Base-by-base conservation (phyloP, 176 grass and related monocot genomes). In the Miscanthus lutarioriparius region DNA sequence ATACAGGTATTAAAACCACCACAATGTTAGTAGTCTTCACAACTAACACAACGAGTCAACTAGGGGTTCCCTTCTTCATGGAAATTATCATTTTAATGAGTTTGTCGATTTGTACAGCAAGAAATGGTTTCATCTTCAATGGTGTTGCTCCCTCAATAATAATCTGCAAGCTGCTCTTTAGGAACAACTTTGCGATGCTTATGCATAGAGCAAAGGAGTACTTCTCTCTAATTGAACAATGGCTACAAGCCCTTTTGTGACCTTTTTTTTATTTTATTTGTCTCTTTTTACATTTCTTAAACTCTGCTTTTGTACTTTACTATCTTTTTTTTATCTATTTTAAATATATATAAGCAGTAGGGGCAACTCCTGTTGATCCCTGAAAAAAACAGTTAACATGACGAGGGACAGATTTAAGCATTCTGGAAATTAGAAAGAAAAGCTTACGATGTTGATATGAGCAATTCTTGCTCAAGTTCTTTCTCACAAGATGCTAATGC, bases 361-460 rank as follows among this genome's bases (percentile, higher is more conserved):
- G 20, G 20, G 53, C 2, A 58, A 58, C 7, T 58, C 19, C 19
- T 58, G 20, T 58, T 58, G 53, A 58, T 59, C 54, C 54, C 22
- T 59, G 22, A 23, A 59, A 59, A 49, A 59, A 59, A 56, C 8
- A 59, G 23, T 59, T 10, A 23, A 23, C 20, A 86, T 13, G 53
- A 72, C 8, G 13, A 49, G 35, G 47, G 35, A 67, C 19, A 32
- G 36, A 48, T 51, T 73, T 80, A 26, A 13, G 58, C 74, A 74
- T 79, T 58, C 58, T 27, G 70, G 17, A 85, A 74, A 74, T 22
- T 38, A 70, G 39, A 76, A 81, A 1, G 32, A 68, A 66, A 49
- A 82, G 32, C 91, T 91, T 95, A 98, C 96, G 96, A 98, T 74
- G 96, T 95, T 63, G 96, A 92, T 91, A 98, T 98, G 51, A 92